Percentiles rank a stretch among this genome's conserved stretches.
Evolutionary conservation across 108 stramenopile species (phyloP).

Genomic region (Nitzschia palea): DNA sequence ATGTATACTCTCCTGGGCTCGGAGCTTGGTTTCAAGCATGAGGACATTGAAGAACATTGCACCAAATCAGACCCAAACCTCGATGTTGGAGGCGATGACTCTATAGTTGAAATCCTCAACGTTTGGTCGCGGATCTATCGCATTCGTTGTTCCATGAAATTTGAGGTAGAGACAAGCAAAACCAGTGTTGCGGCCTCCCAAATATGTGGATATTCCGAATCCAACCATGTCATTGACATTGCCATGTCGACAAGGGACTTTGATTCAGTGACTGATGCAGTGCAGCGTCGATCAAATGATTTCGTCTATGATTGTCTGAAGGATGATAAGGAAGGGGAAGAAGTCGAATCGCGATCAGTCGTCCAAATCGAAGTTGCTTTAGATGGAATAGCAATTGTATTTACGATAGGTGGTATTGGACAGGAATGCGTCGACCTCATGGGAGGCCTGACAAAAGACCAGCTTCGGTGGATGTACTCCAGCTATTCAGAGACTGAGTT

Average conservation of each 20-base stretch:
- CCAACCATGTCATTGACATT: conserved; percentile 11
- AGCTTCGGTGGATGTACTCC: conserved; percentile 35
- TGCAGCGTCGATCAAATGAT: neutral
- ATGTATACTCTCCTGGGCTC: neutral
- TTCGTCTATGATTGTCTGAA: conserved; percentile 12
- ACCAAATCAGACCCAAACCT: neutral
- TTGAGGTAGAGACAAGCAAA: conserved; percentile 23
- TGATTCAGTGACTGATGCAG: neutral
- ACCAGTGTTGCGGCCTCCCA: conserved; percentile 14
- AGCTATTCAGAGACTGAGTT: conserved; percentile 24
- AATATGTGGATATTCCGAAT: conserved; percentile 12
- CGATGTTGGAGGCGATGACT: conserved; percentile 9
- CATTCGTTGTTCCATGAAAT: conserved; percentile 1
- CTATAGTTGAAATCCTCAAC: conserved; percentile 13
- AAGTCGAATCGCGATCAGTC: neutral
- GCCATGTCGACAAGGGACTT: conserved; percentile 22
- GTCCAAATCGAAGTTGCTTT: conserved; percentile 27
- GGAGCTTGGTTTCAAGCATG: neutral
- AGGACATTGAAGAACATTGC: neutral
- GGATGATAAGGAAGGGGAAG: conserved; percentile 2
- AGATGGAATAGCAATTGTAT: conserved; percentile 23
- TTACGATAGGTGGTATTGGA: neutral
- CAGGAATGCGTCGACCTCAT: conserved; percentile 15
- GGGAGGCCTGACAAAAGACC: conserved; percentile 26
- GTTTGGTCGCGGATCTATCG: conserved; percentile 16